Conservation (phyloP, 1,284 basidiomycete genomes). For the Tilletia walkeri region DNA sequence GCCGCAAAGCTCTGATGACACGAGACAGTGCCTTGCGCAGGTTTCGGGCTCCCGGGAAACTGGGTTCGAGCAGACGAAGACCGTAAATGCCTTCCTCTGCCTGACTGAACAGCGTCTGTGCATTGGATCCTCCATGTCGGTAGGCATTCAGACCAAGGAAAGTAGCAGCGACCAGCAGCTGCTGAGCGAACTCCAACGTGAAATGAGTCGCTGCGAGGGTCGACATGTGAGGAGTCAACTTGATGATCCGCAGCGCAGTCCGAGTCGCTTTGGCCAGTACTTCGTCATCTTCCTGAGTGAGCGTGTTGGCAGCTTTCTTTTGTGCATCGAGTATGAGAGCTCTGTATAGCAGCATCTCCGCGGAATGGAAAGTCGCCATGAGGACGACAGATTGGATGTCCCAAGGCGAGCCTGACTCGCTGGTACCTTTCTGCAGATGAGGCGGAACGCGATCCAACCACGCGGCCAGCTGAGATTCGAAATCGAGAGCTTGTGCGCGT, state of each 20-base stretch:
- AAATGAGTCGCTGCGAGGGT: slow-evolving; percentile 18
- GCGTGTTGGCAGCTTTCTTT: neutral
- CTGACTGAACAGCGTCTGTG: slow-evolving; percentile 7
- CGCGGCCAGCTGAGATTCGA: slow-evolving; percentile 16
- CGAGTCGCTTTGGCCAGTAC: slow-evolving; percentile 15
- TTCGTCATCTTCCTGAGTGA: slow-evolving; percentile 13
- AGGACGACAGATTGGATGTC: slow-evolving; percentile 18
- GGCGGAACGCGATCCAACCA: slow-evolving; percentile 18
- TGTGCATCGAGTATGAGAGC: slow-evolving; percentile 4
- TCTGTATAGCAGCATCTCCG: slow-evolving; percentile 14
- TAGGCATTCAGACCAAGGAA: slow-evolving; percentile 18
- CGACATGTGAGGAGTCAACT: neutral
- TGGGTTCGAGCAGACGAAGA: slow-evolving; percentile 10
- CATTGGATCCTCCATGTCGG: neutral
- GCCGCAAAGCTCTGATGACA: slow-evolving; percentile 2
- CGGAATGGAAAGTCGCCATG: neutral
- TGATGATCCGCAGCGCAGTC: slow-evolving; percentile 23
- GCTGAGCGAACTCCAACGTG: slow-evolving; percentile 14
- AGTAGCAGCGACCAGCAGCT: slow-evolving; percentile 18
- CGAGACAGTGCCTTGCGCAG: slow-evolving; percentile 11
- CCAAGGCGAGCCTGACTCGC: slow-evolving; percentile 4
- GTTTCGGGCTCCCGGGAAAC: slow-evolving; percentile 15
- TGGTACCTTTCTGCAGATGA: neutral
- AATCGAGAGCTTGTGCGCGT: neutral
- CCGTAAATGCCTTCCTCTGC: slow-evolving; percentile 17